Conservation (phyloP, 495 filamentous ascomycete genomes). For the Xylaria bambusicola region DNA sequence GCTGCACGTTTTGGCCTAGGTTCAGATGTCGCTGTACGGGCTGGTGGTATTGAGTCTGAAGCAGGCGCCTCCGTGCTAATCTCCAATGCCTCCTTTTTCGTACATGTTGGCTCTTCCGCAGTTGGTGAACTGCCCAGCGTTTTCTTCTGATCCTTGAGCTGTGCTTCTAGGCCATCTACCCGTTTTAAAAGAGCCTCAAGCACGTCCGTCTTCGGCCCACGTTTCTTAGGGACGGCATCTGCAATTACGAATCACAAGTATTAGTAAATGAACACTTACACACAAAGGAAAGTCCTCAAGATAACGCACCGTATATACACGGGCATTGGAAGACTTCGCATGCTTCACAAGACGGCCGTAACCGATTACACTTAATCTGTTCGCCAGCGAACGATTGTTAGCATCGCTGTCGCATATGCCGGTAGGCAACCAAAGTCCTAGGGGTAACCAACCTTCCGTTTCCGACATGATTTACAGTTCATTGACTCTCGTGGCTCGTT, state of each 20-base stretch:
- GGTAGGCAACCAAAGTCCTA: not conserved
- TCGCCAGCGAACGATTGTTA: slow-evolving; percentile 24
- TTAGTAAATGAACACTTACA: slow-evolving; percentile 17
- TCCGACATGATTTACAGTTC: slow-evolving; percentile 93
- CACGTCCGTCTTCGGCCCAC: slow-evolving; percentile 86
- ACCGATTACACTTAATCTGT: slow-evolving; percentile 87
- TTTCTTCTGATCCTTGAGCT: slow-evolving; percentile 68
- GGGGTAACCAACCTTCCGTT: slow-evolving; percentile 66
- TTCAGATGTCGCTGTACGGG: slow-evolving; percentile 19
- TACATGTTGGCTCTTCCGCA: slow-evolving; percentile 30
- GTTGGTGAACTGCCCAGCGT: slow-evolving; percentile 44
- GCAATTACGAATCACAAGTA: slow-evolving; percentile 13
- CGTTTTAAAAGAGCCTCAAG: slow-evolving; percentile 80
- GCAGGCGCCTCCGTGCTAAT: slow-evolving; percentile 2
- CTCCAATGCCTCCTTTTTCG: slow-evolving; percentile 12
- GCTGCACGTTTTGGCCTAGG: slow-evolving; percentile 29
- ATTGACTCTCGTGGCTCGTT: slow-evolving; percentile 82
- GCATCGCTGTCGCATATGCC: slow-evolving; percentile 14
- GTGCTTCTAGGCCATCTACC: slow-evolving; percentile 80
- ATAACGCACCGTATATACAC: slow-evolving; percentile 77
- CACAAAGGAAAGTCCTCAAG: not conserved
- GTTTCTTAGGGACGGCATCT: slow-evolving; percentile 88
- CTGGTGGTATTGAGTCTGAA: slow-evolving; percentile 12
- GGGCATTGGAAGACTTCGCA: slow-evolving; percentile 85
- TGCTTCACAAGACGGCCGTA: slow-evolving; percentile 81